These are phyloP conservation scores for Ogataea nonfermentans DNA, from an alignment of 805 yeast genomes.

Conservation along the genomic window DNA sequence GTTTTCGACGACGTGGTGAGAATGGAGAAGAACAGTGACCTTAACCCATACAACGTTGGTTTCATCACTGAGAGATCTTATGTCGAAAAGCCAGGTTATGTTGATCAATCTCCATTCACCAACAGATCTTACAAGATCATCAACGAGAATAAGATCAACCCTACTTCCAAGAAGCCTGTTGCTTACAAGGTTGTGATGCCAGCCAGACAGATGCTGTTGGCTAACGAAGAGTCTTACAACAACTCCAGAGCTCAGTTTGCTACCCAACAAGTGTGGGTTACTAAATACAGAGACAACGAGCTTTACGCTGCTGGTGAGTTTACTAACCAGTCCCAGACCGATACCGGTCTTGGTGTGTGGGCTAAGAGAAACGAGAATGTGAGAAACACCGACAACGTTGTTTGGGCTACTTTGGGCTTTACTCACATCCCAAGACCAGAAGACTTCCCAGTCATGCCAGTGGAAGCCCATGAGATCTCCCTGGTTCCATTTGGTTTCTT, in stretches of 20 bases:
- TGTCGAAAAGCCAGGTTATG: constrained; percentile 67
- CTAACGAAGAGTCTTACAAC: constrained; percentile 60
- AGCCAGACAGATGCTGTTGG: constrained; percentile 73
- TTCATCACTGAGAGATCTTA: constrained; percentile 59
- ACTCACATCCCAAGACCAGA: constrained; percentile 82
- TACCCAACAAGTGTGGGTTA: constrained; percentile 78
- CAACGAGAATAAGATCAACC: constrained; percentile 70
- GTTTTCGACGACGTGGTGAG: constrained; percentile 66
- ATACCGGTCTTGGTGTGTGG: constrained; percentile 71
- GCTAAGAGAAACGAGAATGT: constrained; percentile 65
- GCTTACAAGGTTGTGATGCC: constrained; percentile 75
- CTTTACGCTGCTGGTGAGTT: constrained; percentile 82
- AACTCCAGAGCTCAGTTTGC: constrained; percentile 71
- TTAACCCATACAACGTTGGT: constrained; percentile 70
- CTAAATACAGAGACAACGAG: constrained; percentile 71
- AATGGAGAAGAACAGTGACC: constrained; percentile 50
- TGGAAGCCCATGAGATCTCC: constrained; percentile 67
- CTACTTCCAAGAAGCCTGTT: constrained; percentile 66
- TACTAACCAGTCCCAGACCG: constrained; percentile 73
- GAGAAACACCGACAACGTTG: constrained; percentile 72
- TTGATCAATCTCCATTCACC: constrained; percentile 74
- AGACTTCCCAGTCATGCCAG: constrained; percentile 90
- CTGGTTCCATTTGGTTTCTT: constrained; percentile 74
- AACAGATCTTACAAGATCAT: constrained; percentile 72
- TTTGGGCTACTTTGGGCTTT: constrained; percentile 80